Conservation (phyloP, 2,329 filamentous ascomycete species). For the Plenodomus biglobosus region DNA sequence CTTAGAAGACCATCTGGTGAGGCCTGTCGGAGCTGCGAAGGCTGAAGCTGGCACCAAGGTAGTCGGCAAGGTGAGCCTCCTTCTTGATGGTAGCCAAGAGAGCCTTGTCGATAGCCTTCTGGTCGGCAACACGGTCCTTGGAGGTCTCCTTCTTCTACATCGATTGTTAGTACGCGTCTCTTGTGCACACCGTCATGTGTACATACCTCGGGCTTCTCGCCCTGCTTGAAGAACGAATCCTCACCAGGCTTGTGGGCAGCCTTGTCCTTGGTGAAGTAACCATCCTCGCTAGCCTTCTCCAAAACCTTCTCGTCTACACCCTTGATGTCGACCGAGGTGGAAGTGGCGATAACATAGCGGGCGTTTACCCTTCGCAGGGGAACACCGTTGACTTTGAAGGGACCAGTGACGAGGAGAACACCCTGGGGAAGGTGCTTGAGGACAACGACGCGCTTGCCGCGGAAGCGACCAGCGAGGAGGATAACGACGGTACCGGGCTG, state of each 20-base stretch:
- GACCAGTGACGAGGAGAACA: conserved; percentile 97
- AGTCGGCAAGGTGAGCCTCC: conserved; percentile 89
- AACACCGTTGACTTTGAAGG: conserved; percentile 99
- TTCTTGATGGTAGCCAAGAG: conserved; percentile 97
- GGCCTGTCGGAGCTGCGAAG: conserved; percentile 99
- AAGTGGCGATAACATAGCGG: conserved; percentile 91
- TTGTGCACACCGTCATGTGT: neutral
- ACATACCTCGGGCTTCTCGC: conserved; percentile 94
- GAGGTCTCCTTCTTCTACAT: conserved; percentile 92
- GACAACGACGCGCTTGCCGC: conserved; percentile 99
- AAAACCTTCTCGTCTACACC: conserved; percentile 72
- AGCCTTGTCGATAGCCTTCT: conserved; percentile 98
- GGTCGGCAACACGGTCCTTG: conserved; percentile 90
- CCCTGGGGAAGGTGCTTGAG: conserved; percentile 97
- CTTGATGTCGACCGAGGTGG: conserved; percentile 78
- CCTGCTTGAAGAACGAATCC: conserved; percentile 99
- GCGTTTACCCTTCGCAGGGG: conserved; percentile 91
- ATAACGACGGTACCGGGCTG: conserved; percentile 96
- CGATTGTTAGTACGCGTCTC: conserved; percentile 17
- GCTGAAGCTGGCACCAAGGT: conserved; percentile 95
- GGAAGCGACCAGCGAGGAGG: conserved; percentile 98
- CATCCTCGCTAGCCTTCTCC: conserved; percentile 77
- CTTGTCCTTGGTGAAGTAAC: conserved; percentile 98
- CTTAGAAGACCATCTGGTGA: conserved; percentile 99
- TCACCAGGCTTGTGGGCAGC: conserved; percentile 91